Conservation (phyloP, 805 yeast genomes). For the Brettanomyces nanus region DNA sequence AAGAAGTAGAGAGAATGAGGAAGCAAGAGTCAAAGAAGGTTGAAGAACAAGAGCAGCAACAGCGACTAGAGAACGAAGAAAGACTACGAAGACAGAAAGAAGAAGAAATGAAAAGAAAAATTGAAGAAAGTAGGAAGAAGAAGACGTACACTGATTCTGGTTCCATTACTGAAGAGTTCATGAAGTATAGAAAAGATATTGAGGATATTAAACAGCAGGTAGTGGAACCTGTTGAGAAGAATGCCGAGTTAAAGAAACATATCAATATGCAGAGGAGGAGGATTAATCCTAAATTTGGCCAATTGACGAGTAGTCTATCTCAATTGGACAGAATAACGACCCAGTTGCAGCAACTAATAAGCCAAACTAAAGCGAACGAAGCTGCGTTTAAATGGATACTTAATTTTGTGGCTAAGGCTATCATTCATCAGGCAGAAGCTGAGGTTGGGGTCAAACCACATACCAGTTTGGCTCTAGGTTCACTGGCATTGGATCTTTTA, state of each 20-base stretch:
- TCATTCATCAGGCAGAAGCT: conserved; percentile 86
- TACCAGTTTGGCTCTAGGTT: conserved; percentile 74
- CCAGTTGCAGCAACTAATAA: conserved; percentile 45
- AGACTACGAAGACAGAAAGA: conserved; percentile 15
- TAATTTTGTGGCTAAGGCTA: conserved; percentile 76
- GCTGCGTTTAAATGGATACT: conserved; percentile 65
- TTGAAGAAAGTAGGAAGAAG: conserved; percentile 14
- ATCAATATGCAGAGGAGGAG: conserved; percentile 62
- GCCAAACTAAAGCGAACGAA: conserved; percentile 36
- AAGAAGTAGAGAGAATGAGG: conserved; percentile 14
- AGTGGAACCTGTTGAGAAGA: conserved; percentile 41
- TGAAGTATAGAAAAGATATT: conserved; percentile 43
- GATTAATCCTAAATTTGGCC: conserved; percentile 87
- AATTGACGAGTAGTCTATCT: conserved; percentile 60
- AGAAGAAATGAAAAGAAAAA: conserved; percentile 16
- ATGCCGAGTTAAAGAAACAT: conserved; percentile 35
- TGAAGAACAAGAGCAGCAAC: conserved; percentile 11
- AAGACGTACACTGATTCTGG: conserved; percentile 22
- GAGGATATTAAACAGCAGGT: conserved; percentile 51
- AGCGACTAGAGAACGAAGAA: conserved; percentile 12
- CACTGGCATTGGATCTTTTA: conserved; percentile 49
- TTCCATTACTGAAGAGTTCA: conserved; percentile 35
- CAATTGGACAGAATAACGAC: conserved; percentile 48
- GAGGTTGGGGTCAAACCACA: conserved; percentile 77
- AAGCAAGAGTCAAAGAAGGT: conserved; percentile 9